These are phyloP conservation scores for Penicillium sp. DNA, from an alignment of 2,329 filamentous ascomycete species.

Conservation along the genomic window DNA sequence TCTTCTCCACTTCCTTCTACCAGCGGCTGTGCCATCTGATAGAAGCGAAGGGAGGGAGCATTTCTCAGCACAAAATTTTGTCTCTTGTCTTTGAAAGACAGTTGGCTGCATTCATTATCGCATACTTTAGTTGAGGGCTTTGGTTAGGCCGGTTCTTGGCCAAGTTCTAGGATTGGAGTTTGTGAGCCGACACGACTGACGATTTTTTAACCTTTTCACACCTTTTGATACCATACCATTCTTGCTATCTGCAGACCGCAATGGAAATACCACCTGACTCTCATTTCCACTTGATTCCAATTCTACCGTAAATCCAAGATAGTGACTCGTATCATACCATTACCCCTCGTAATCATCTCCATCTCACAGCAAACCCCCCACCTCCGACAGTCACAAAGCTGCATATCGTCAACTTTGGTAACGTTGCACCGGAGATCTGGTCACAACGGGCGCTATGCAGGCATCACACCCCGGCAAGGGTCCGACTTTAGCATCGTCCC, in stretches of 20 bases:
- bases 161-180: background rate
- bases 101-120: conserved; percentile 3
- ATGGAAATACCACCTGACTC: background rate
- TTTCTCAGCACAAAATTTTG: conserved; percentile 6
- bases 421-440: background rate
- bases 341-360: background rate
- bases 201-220: background rate
- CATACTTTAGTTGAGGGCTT: background rate
- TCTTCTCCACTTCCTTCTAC: background rate
- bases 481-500: too few relatives aligned
- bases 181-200: conserved; percentile 1
- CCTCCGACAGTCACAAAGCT: background rate
- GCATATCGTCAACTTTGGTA: background rate
- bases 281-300: background rate
- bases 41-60: background rate
- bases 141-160: background rate
- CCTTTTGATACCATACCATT: conserved; percentile 3
- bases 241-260: conserved; percentile 1
- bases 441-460: background rate
- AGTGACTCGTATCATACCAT: too few relatives aligned
- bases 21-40: background rate
- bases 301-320: too few relatives aligned
- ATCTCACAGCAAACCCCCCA: background rate
- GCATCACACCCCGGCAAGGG: background rate
- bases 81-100: conserved; percentile 3